These are phyloP conservation scores for Podila verticillata DNA, from an alignment of 192 early-diverging fungal genomes.

Conservation along the genomic window DNA sequence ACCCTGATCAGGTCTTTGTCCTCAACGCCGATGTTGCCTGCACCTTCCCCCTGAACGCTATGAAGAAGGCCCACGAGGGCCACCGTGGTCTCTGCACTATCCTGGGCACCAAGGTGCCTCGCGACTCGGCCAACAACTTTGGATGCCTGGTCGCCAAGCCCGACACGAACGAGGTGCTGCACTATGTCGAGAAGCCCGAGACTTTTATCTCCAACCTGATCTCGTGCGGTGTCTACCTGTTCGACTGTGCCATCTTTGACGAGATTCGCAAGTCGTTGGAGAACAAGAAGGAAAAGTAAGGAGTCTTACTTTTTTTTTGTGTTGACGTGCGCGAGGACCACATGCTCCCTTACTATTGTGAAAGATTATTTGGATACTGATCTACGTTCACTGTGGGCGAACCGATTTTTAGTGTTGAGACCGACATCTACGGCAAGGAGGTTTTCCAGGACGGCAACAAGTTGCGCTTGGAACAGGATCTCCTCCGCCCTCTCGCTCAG, in stretches of 20 bases:
- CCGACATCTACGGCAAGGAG: constrained; percentile 45
- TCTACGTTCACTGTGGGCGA: neutral
- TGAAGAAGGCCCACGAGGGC: constrained; percentile 85
- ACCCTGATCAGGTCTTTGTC: constrained; percentile 94
- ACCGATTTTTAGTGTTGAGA: constrained; percentile 46
- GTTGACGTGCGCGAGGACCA: constrained; percentile 17
- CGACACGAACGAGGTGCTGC: constrained; percentile 90
- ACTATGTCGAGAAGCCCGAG: constrained; percentile 99
- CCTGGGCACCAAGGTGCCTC: constrained; percentile 86
- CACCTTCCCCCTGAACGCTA: constrained; percentile 89
- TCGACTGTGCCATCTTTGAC: constrained; percentile 88
- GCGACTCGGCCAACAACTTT: constrained; percentile 84
- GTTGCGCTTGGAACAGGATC: constrained; percentile 93
- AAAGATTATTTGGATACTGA: too few species aligned
- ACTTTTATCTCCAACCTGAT: constrained; percentile 94
- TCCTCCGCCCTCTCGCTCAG: constrained; percentile 85
- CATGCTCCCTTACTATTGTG: too few species aligned
- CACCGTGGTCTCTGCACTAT: constrained; percentile 89
- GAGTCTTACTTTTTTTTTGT: constrained; percentile 15
- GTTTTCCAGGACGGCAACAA: constrained; percentile 63
- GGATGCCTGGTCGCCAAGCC: constrained; percentile 93
- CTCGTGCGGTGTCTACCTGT: constrained; percentile 95
- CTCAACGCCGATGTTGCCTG: constrained; percentile 97
- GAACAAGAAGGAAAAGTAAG: constrained; percentile 66
- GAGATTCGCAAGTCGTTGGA: constrained; percentile 85